Base-by-base conservation (phyloP, 805 yeast species). In the Myxozyma neotropica region DNA sequence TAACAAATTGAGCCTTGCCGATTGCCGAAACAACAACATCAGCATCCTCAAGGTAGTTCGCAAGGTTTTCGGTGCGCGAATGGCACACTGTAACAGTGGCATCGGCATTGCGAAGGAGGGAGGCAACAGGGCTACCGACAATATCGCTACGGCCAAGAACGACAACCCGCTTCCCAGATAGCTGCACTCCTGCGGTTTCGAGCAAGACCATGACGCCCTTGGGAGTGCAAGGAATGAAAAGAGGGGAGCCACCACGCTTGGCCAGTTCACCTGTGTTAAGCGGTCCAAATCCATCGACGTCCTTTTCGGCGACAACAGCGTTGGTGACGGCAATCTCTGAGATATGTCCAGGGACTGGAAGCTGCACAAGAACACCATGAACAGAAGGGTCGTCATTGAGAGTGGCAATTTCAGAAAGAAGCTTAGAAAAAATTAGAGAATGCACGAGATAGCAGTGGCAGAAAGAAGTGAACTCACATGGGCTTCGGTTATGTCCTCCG, bases 61-160 rank as follows among this genome's bases (percentile, higher is more conserved):
- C 84, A 53, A 89, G 78, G 67, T 86, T 78, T 24, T 78, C 70
- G 21, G 96, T 83, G 71, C 82, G 80, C 15, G 96, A 85, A 71
- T 92, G 98, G 63, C 91, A 80, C 59, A 86, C 83, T 1, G 97
- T 90, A 40, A 93, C 98, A 1, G 98, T 93, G 45, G 82, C 81
- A 71, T 92, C 90, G 58, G 81, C 82, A 59, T 87, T 83, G 68
- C 87, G 86, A 70, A 93, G 81, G 72, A 93, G 78, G 62, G 88
- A 85, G 4, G 97, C 88, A 13, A 92, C 91, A 39, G 99, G 99
- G 51, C 88, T 84, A 58, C 99, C 99, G 39, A 93, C 99, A 68
- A 93, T 93, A 72, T 93, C 97, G 17, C 96, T 88, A 72, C 98
- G 83, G 55, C 99, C 98, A 61, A 94, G 78, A 21, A 93, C 98